Evolutionary conservation across 78 protist genomes (phyloP), one percentile per base, ranked within the genome.

Genomic region (Emiliania huxleyi): DNA sequence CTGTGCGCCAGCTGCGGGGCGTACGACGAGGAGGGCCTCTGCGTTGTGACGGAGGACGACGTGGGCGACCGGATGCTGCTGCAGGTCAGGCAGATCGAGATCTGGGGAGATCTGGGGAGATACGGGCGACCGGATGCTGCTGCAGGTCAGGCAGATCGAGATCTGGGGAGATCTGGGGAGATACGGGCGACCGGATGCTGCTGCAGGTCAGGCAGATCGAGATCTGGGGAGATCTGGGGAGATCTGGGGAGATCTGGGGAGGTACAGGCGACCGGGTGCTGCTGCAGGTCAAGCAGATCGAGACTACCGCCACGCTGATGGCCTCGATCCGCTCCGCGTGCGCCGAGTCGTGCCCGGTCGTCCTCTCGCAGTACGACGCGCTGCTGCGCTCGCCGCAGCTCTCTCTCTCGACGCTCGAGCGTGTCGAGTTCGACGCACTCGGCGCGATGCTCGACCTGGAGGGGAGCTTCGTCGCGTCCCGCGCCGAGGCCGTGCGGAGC

Each of bases 401-500:
- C 49, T 40, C 43, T 1, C 44, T 35, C 3, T 29, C 26, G 18
- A 18, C 26, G 33, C 85, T 77, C 49, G 85, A 77, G 85, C 33
- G 23, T 29, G 2, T 77, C 11, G 85, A 77, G 85, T 77, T 77
- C 46, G 85, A 77, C 23, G 85, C 85, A 0, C 85, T 77, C 49
- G 85, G 85, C 33, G 85, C 85, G 44, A 45, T 77, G n/a, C 85
- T 77, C 1, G 85, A 77, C 26, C 33, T 77, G 22, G 85, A 77
- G 1, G 48, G 44, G 37, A 21, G 15, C 44, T 2, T 40, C 29
- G 85, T 77, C 33, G 48, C 46, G 48, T 1, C 15, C 8, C 2
- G 15, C 23, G 42, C 45, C 44, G 42, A 21, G 81, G 2, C 44
- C 1, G 85, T 77, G 48, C 85, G 23, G 37, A 1, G 48, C 6